phyloP scores from a whole-genome alignment of 768 basidiomycete species.

The Lentinus brumalis region DNA sequence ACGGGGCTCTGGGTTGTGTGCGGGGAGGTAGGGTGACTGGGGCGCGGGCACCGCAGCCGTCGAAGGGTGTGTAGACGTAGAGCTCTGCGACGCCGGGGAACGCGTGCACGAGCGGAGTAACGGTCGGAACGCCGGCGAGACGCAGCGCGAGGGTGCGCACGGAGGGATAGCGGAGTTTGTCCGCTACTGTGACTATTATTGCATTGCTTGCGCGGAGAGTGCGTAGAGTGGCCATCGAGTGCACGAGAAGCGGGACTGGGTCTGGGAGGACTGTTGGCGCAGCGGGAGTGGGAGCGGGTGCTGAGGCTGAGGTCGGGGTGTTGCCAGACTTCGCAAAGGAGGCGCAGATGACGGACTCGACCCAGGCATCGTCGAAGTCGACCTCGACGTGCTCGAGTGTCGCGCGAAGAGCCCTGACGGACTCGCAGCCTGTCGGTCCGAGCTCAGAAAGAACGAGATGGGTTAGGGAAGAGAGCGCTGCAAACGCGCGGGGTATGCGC shows the following conservation, averaged over 20 bases:
- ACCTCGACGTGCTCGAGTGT: slow-evolving; percentile 6
- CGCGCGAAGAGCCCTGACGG: background rate
- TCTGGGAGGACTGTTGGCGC: slow-evolving; percentile 5
- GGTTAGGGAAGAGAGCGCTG: background rate
- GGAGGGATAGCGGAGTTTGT: slow-evolving; percentile 12
- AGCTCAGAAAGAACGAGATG: background rate
- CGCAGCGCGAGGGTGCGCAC: slow-evolving; percentile 12
- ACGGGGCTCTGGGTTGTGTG: background rate
- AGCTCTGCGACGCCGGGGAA: slow-evolving; percentile 8
- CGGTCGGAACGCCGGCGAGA: slow-evolving; percentile 13
- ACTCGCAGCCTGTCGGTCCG: slow-evolving; percentile 7
- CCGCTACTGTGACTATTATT: slow-evolving; percentile 11
- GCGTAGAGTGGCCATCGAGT: slow-evolving; percentile 8
- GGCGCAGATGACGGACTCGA: background rate
- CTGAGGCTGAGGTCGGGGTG: background rate
- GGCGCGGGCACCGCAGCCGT: slow-evolving; percentile 9
- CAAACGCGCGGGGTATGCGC: background rate
- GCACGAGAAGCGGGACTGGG: slow-evolving; percentile 11
- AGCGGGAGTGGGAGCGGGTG: slow-evolving; percentile 7
- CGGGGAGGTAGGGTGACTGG: background rate
- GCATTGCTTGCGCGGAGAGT: slow-evolving; percentile 10
- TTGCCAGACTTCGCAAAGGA: background rate
- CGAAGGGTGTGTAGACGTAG: slow-evolving; percentile 18
- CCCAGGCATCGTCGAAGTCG: slow-evolving; percentile 15
- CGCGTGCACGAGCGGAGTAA: slow-evolving; percentile 17